These are phyloP conservation scores for Hyaloperonospora arabidopsidis DNA, from an alignment of 352 stramenopile species.

Conservation along the genomic window DNA sequence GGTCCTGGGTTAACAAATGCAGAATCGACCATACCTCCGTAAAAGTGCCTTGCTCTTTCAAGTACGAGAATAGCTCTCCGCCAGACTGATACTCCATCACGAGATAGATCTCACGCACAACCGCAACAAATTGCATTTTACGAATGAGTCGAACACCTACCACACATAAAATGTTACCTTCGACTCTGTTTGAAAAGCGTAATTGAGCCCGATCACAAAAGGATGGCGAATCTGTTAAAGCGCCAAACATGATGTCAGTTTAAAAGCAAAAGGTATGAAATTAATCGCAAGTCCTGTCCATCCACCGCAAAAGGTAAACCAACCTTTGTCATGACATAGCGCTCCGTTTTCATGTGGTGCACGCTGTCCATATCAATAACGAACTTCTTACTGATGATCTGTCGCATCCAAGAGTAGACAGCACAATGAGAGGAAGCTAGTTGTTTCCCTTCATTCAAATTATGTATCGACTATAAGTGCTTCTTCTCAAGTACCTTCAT, in stretches of 20 bases:
- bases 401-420: not conserved
- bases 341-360: constrained; percentile 71
- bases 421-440: not conserved
- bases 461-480: not conserved
- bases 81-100: constrained; percentile 78
- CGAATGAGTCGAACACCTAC: not conserved
- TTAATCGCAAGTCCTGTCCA: not conserved
- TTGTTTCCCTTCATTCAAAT: not conserved
- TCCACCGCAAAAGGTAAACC: not conserved
- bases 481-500: constrained; percentile 53
- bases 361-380: constrained; percentile 74
- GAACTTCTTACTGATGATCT: constrained; percentile 85
- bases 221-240: constrained; percentile 58
- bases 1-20: not conserved
- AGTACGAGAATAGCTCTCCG: constrained; percentile 72
- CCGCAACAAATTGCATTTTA: not conserved
- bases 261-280: not conserved
- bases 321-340: constrained; percentile 83
- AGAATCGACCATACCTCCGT: constrained; percentile 32
- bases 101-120: constrained; percentile 46
- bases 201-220: constrained; percentile 73
- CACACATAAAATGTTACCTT: constrained; percentile 33
- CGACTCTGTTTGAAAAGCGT: constrained; percentile 78
- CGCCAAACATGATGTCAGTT: not conserved
- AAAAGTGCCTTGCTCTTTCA: constrained; percentile 61